phyloP scores from a whole-genome alignment of 306 rosid species.

The Notholithocarpus densiflorus region DNA sequence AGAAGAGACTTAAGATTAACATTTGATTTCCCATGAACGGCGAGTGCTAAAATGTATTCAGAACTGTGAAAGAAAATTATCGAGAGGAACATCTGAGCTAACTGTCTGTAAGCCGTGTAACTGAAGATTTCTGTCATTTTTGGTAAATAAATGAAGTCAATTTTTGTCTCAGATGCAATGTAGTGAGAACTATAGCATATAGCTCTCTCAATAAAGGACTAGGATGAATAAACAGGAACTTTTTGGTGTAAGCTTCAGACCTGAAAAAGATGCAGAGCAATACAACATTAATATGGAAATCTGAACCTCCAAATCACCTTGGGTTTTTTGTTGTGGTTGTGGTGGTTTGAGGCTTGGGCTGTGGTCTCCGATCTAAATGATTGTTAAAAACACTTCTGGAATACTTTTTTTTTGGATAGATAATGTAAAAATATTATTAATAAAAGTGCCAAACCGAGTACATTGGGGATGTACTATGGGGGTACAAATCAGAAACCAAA shows the following conservation, averaged over 20 bases:
- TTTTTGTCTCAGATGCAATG: neutral
- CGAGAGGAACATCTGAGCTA: conserved; percentile 57
- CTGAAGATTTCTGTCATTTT: conserved; percentile 62
- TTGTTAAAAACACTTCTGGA: no score
- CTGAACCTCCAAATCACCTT: conserved; percentile 9
- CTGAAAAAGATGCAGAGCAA: conserved; percentile 24
- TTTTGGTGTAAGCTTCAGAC: conserved; percentile 6
- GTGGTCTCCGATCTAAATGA: no score
- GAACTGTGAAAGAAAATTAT: conserved; percentile 69
- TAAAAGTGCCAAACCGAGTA: no score
- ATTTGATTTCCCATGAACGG: conserved; percentile 61
- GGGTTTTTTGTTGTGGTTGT: no score
- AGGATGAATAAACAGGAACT: neutral
- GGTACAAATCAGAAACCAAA: no score
- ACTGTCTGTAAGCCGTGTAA: conserved; percentile 60
- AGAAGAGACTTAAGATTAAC: conserved; percentile 69
- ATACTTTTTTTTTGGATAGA: no score
- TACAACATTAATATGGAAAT: conserved; percentile 10
- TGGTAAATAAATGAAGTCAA: neutral
- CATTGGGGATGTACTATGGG: no score
- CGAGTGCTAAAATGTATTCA: conserved; percentile 65
- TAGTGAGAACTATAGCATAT: neutral
- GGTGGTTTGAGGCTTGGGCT: no score
- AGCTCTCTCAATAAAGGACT: neutral
- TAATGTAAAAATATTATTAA: no score